Conservation (phyloP, 306 rosid genomes). For the Medicago arabica region DNA sequence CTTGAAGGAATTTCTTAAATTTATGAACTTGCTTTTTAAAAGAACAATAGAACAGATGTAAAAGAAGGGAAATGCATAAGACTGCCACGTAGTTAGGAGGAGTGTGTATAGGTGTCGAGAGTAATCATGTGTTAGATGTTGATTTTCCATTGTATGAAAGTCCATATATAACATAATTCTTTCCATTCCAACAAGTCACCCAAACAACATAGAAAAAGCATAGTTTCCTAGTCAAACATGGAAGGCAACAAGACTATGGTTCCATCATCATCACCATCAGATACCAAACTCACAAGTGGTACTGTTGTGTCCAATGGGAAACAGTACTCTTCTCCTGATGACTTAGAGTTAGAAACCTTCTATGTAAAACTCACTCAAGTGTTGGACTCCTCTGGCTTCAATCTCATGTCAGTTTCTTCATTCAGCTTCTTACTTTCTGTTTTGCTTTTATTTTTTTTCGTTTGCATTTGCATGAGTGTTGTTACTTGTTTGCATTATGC, state of each 20-base stretch:
- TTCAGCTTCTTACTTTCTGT: background rate
- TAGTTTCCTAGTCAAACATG: background rate
- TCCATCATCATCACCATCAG: background rate
- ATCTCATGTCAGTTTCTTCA: background rate
- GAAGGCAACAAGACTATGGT: background rate
- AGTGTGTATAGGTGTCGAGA: background rate
- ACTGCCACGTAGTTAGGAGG: background rate
- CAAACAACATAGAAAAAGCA: background rate
- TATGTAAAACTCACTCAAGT: background rate
- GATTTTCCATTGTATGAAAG: background rate
- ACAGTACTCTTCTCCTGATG: conserved; percentile 11
- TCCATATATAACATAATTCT: background rate
- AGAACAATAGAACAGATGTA: background rate
- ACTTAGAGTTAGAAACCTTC: background rate
- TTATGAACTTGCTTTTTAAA: too few species aligned
- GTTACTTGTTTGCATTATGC: background rate
- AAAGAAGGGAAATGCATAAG: background rate
- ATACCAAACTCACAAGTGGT: background rate
- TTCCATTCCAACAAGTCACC: background rate
- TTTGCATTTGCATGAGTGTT: background rate
- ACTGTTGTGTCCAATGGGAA: background rate
- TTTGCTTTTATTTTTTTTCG: background rate
- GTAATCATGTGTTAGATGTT: background rate
- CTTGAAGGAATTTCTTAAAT: too few species aligned
- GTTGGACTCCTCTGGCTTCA: background rate